These are phyloP conservation scores for Amylocarpus encephaloides DNA, from an alignment of 2,329 filamentous ascomycete genomes.

Conservation along the genomic window DNA sequence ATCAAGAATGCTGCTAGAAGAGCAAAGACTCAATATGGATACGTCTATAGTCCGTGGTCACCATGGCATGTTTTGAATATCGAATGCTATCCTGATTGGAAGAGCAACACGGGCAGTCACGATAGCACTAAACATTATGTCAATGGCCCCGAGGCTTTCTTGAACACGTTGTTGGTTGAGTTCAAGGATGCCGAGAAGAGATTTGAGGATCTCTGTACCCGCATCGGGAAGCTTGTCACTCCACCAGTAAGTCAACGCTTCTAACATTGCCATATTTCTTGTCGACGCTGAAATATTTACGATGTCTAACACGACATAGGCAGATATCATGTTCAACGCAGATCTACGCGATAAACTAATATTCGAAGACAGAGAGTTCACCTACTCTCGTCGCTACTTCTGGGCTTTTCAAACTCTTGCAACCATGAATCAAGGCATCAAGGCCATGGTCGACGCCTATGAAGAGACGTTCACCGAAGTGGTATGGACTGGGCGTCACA, in stretches of 20 bases:
- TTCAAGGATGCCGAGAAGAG: slow-evolving; percentile 55
- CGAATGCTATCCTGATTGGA: slow-evolving; percentile 54
- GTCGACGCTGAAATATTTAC: not conserved
- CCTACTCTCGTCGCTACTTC: slow-evolving; percentile 55
- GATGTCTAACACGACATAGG: slow-evolving; percentile 22
- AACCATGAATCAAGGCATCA: slow-evolving; percentile 53
- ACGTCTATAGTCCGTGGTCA: slow-evolving; percentile 51
- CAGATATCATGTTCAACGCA: slow-evolving; percentile 52
- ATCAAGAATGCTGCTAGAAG: slow-evolving; percentile 44
- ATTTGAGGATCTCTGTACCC: slow-evolving; percentile 49
- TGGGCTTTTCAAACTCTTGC: slow-evolving; percentile 57
- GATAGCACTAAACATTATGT: slow-evolving; percentile 49
- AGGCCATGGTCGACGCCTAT: slow-evolving; percentile 51
- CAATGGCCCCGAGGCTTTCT: slow-evolving; percentile 56
- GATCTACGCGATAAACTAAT: slow-evolving; percentile 50
- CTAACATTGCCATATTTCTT: not conserved
- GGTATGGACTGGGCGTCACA: slow-evolving; percentile 51
- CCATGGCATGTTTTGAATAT: slow-evolving; percentile 55
- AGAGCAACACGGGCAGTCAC: slow-evolving; percentile 48
- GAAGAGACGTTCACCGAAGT: slow-evolving; percentile 51
- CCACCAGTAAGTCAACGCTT: slow-evolving; percentile 38
- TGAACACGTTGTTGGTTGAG: slow-evolving; percentile 51
- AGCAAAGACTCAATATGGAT: slow-evolving; percentile 42
- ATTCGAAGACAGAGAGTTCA: slow-evolving; percentile 56
- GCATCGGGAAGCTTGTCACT: slow-evolving; percentile 52